Evolutionary conservation across 2,329 filamentous ascomycete genomes (phyloP).

Genomic region (Hypoxylon sp.): DNA sequence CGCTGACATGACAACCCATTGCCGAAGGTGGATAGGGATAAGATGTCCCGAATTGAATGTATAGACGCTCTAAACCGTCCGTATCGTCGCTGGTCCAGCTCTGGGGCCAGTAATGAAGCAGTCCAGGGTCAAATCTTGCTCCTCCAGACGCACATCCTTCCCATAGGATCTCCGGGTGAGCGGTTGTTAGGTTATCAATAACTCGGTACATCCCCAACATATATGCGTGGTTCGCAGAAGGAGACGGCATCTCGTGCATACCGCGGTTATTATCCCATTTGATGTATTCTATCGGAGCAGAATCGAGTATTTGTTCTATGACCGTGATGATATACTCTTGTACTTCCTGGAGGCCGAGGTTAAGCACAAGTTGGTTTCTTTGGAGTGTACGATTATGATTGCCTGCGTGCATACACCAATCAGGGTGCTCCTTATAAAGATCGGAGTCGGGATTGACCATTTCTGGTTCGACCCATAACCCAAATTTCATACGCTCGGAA

Average conservation of each 20-base stretch:
- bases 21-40: conserved; percentile 73
- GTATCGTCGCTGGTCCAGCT: conserved; percentile 77
- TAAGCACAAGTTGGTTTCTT: conserved; percentile 73
- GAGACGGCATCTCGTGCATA: conserved; percentile 71
- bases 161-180: conserved; percentile 74
- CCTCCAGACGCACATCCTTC: conserved; percentile 77
- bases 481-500: conserved; percentile 68
- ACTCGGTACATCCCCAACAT: conserved; percentile 76
- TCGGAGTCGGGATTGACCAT: conserved; percentile 76
- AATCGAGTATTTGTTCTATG: conserved; percentile 68
- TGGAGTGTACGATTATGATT: conserved; percentile 68
- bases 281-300: conserved; percentile 70
- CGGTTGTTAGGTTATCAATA: conserved; percentile 70
- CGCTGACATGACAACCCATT: conserved; percentile 77
- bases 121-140: conserved; percentile 73
- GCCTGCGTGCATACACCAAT: conserved; percentile 73
- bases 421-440: conserved; percentile 73
- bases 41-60: conserved; percentile 75
- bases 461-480: conserved; percentile 77
- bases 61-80: conserved; percentile 72
- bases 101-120: conserved; percentile 76
- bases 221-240: conserved; percentile 69
- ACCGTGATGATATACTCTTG: conserved; percentile 73
- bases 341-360: conserved; percentile 72
- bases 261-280: conserved; percentile 79